Percentiles rank a stretch among this genome's conserved stretches.
phyloP scores from a whole-genome alignment of 768 basidiomycete genomes.

The Tylopilus subfusipes region DNA sequence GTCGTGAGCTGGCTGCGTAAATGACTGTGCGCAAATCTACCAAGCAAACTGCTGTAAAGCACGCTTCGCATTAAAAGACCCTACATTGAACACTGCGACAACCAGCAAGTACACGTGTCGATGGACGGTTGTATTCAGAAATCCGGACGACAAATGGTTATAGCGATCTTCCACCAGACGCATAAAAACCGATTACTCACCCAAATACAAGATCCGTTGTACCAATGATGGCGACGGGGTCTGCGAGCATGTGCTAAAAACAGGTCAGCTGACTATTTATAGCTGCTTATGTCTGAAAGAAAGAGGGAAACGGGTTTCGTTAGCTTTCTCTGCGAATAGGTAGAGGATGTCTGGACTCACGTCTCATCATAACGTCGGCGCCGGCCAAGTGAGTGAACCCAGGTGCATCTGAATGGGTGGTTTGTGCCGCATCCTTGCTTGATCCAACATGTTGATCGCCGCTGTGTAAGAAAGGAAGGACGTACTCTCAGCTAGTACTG shows the following conservation, averaged over 20 bases:
- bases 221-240: conserved; percentile 95
- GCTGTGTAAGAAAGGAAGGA: too few species aligned
- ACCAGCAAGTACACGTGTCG: too few species aligned
- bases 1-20: too few species aligned
- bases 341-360: conserved; percentile 40
- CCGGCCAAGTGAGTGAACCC: conserved; percentile 96
- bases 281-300: conserved; percentile 36
- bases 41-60: too few species aligned
- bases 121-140: too few species aligned
- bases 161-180: background rate
- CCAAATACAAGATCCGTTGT: conserved; percentile 99
- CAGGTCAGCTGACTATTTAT: conserved; percentile 24
- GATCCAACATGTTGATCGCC: background rate
- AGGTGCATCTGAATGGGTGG: conserved; percentile 94
- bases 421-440: conserved; percentile 84
- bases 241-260: conserved; percentile 80
- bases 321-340: background rate
- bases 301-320: conserved; percentile 3
- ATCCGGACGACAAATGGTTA: too few species aligned
- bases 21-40: too few species aligned
- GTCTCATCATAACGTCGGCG: conserved; percentile 97
- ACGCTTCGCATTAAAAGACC: too few species aligned
- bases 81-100: too few species aligned
- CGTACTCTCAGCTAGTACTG: too few species aligned
- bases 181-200: conserved; percentile 44